Conservation (phyloP, 2,329 filamentous ascomycete species). For the Corniculantispora saksenae region DNA sequence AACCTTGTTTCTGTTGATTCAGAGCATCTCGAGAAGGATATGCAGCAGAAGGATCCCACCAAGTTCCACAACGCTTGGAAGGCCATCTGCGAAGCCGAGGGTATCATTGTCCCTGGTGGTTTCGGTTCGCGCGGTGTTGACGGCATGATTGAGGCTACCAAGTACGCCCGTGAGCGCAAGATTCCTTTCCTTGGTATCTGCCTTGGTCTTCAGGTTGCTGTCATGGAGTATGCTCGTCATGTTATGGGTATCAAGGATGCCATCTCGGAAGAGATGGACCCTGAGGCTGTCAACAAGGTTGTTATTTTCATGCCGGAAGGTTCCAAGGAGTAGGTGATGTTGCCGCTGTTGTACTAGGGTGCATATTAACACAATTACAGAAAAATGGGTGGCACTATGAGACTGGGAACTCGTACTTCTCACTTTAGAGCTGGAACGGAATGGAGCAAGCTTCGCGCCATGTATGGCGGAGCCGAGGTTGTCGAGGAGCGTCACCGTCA, state of each 20-base stretch:
- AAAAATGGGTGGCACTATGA: slow-evolving; percentile 81
- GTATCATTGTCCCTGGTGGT: slow-evolving; percentile 65
- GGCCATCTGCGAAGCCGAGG: slow-evolving; percentile 67
- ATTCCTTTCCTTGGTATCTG: slow-evolving; percentile 88
- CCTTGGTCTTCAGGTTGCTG: slow-evolving; percentile 88
- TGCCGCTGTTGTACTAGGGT: not conserved
- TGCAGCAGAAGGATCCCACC: slow-evolving; percentile 62
- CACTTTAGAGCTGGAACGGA: slow-evolving; percentile 74
- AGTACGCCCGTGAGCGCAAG: slow-evolving; percentile 81
- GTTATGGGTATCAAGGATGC: slow-evolving; percentile 64
- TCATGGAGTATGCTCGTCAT: slow-evolving; percentile 83
- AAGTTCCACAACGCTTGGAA: slow-evolving; percentile 88
- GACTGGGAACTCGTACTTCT: slow-evolving; percentile 73
- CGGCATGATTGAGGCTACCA: slow-evolving; percentile 87
- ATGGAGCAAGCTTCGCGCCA: slow-evolving; percentile 73
- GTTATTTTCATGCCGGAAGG: slow-evolving; percentile 91
- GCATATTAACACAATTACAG: slow-evolving; percentile 10
- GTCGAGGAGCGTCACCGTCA: slow-evolving; percentile 81
- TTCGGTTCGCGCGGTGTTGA: slow-evolving; percentile 82
- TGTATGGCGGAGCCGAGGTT: slow-evolving; percentile 64
- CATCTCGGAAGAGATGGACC: slow-evolving; percentile 57
- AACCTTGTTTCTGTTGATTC: slow-evolving; percentile 84
- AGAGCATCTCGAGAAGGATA: slow-evolving; percentile 73
- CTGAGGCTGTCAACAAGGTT: slow-evolving; percentile 63
- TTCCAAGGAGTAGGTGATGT: slow-evolving; percentile 40